Conservation (phyloP, 2,329 filamentous ascomycete genomes). For the Neospermospora avenae region DNA sequence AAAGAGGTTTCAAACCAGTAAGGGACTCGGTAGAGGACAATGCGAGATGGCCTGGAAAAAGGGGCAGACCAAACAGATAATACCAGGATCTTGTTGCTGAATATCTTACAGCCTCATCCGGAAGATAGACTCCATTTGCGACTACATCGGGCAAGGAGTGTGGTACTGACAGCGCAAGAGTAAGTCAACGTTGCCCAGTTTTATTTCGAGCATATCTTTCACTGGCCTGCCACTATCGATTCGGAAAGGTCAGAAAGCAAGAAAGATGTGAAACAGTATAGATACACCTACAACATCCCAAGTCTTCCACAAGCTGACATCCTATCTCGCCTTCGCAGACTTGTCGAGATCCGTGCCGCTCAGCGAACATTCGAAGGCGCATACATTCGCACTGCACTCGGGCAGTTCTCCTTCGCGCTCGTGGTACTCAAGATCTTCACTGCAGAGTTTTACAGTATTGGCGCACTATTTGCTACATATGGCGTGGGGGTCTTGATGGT, state of each 20-base stretch:
- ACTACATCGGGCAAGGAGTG: conserved; percentile 77
- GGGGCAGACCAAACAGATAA: not conserved
- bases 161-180: conserved; percentile 77
- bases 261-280: not conserved
- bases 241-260: not conserved
- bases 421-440: conserved; percentile 97
- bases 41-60: not conserved
- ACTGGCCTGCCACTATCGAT: not conserved
- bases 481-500: conserved; percentile 81
- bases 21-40: not conserved
- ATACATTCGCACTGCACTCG: conserved; percentile 90
- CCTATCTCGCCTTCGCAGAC: conserved; percentile 35
- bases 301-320: conserved; percentile 8
- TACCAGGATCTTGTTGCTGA: conserved; percentile 15
- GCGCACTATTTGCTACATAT: conserved; percentile 92
- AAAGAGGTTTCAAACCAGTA: not conserved
- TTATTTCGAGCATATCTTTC: not conserved
- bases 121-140: conserved; percentile 75
- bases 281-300: not conserved
- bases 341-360: conserved; percentile 91
- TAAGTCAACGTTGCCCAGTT: conserved; percentile 18
- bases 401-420: conserved; percentile 92
- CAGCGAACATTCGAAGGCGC: conserved; percentile 97
- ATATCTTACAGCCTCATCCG: conserved; percentile 53
- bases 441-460: conserved; percentile 91